A percentile compares a stretch with the other conserved stretches of the same genome.
Evolutionary conservation across 768 basidiomycete genomes (phyloP).

Genomic region (Suillus americanus): DNA sequence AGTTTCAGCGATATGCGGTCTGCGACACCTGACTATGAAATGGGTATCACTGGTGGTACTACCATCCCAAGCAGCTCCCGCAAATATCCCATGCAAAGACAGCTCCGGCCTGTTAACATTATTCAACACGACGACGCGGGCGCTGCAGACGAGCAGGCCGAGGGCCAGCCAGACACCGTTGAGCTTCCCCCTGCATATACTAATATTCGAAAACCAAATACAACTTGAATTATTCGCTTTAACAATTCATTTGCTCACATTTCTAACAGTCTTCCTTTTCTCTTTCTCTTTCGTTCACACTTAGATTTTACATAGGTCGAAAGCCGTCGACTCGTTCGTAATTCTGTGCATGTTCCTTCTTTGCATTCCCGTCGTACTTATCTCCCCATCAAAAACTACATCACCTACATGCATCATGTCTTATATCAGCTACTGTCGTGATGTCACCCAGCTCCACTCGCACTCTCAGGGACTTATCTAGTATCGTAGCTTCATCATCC

Average conservation of each 20-base stretch:
- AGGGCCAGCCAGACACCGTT: conserved; percentile 61
- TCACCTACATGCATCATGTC: neutral
- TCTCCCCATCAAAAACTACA: neutral
- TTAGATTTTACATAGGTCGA: neutral
- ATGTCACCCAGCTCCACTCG: neutral
- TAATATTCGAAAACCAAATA: conserved; percentile 39
- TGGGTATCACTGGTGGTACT: conserved; percentile 16
- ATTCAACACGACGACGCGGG: conserved; percentile 88
- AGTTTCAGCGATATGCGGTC: conserved; percentile 39
- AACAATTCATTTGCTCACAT: neutral
- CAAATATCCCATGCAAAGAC: conserved; percentile 42
- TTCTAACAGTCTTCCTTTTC: neutral
- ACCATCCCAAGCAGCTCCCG: conserved; percentile 27
- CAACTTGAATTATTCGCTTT: conserved; percentile 2
- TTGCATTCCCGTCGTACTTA: neutral
- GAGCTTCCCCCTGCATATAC: conserved; percentile 86
- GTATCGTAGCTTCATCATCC: neutral
- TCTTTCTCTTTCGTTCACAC: neutral
- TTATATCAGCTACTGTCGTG: neutral
- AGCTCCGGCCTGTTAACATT: conserved; percentile 71
- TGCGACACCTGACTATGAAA: conserved; percentile 44
- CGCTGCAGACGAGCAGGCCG: conserved; percentile 39
- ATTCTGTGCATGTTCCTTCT: neutral
- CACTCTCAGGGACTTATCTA: conserved; percentile 4
- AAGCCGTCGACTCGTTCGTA: neutral